Conservation (phyloP, 176 grass and related monocot species). For the Oryza brachyantha region DNA sequence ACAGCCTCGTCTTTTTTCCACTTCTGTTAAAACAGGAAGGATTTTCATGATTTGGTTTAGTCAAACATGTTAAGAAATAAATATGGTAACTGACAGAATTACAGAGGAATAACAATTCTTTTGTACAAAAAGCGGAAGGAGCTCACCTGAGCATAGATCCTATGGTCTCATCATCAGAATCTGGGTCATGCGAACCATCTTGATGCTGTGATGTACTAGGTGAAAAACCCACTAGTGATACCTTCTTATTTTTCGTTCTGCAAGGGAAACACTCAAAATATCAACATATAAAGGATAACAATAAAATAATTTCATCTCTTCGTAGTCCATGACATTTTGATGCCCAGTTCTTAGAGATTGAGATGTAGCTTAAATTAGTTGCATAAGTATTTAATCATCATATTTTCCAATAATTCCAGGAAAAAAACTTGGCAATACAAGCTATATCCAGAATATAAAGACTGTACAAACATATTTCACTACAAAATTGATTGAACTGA, state of each 20-base stretch:
- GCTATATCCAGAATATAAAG: slow-evolving; percentile 7
- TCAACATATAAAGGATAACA: not conserved
- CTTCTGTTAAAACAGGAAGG: not conserved
- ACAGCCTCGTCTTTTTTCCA: not conserved
- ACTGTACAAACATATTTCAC: not conserved
- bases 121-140: slow-evolving; percentile 21
- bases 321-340: not conserved
- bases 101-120: not conserved
- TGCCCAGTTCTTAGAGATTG: not conserved
- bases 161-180: slow-evolving; percentile 60
- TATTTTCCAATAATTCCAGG: slow-evolving; percentile 6
- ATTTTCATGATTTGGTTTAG: not conserved
- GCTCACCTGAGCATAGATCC: slow-evolving; percentile 67
- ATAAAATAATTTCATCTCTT: slow-evolving; percentile 3
- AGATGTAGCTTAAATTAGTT: not conserved
- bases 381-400: not conserved
- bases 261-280: slow-evolving; percentile 14
- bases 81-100: not conserved
- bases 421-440: not conserved
- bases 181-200: slow-evolving; percentile 32
- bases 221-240: slow-evolving; percentile 19
- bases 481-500: not conserved
- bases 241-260: slow-evolving; percentile 46
- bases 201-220: slow-evolving; percentile 24
- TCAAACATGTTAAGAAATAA: not conserved